Percentiles rank a stretch among this genome's conserved stretches.
These are phyloP conservation scores for Aspergillus sp. DNA, from an alignment of 2,329 filamentous ascomycete species.

Conservation along the genomic window DNA sequence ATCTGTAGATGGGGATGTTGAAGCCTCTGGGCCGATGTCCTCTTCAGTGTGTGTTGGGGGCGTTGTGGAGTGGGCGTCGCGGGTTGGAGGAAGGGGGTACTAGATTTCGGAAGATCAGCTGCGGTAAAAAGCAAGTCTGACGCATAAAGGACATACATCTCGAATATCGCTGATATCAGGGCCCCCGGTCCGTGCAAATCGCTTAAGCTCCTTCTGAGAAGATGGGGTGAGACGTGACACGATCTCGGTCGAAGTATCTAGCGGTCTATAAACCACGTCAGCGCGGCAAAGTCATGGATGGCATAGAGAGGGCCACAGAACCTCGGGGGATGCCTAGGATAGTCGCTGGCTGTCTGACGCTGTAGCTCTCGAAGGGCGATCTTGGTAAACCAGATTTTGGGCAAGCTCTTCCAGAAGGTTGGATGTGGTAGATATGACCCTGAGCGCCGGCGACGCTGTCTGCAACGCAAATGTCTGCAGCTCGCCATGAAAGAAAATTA, in stretches of 20 bases:
- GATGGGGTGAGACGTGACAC: neutral
- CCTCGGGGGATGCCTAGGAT: neutral
- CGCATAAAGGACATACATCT: neutral
- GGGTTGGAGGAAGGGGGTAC: neutral
- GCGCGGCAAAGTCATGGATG: neutral
- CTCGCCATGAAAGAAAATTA: neutral
- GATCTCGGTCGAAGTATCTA: neutral
- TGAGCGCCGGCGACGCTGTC: neutral
- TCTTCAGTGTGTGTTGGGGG: neutral
- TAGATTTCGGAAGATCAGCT: neutral
- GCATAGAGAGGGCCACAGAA: neutral
- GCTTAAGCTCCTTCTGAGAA: neutral
- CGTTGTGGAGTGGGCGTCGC: neutral
- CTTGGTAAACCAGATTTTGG: neutral
- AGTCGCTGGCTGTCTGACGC: neutral
- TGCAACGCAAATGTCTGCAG: neutral
- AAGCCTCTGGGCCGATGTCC: neutral
- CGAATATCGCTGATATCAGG: neutral
- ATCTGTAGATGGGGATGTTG: neutral
- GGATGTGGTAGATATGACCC: neutral
- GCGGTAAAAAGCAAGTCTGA: neutral
- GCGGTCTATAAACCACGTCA: neutral
- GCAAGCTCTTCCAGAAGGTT: neutral
- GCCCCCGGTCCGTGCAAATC: neutral
- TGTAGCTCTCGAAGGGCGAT: neutral